Evolutionary conservation across 768 basidiomycete genomes (phyloP).

Genomic region (Tremella yokohamensis): DNA sequence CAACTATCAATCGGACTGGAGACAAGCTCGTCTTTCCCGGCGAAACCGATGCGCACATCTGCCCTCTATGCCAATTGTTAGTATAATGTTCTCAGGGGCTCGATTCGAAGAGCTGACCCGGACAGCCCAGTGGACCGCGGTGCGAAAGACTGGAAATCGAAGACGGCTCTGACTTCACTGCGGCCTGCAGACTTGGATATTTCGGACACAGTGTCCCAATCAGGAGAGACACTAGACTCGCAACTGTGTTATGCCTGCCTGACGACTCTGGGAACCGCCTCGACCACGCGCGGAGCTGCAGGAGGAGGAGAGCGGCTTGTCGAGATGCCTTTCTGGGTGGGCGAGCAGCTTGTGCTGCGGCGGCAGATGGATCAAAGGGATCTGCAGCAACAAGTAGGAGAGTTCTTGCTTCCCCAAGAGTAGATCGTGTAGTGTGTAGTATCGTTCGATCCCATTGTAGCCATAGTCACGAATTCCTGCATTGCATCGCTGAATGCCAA

Average conservation of each 20-base stretch:
- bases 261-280: slow-evolving; percentile 31
- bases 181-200: background rate
- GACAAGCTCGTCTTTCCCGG: slow-evolving; percentile 48
- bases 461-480: too few species aligned
- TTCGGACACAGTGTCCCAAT: background rate
- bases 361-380: too few species aligned
- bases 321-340: background rate
- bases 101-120: slow-evolving; percentile 7
- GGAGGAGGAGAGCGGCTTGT: background rate
- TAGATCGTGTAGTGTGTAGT: too few species aligned
- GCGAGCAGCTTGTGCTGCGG: too few species aligned
- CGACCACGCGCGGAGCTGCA: background rate
- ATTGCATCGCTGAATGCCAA: too few species aligned
- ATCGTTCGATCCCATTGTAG: too few species aligned
- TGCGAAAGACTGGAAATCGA: slow-evolving; percentile 46
- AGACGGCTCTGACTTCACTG: slow-evolving; percentile 39
- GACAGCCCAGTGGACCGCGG: slow-evolving; percentile 44
- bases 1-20: slow-evolving; percentile 48
- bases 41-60: slow-evolving; percentile 8
- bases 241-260: slow-evolving; percentile 47
- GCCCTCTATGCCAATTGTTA: slow-evolving; percentile 44
- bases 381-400: too few species aligned
- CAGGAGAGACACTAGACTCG: background rate
- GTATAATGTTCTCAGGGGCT: slow-evolving; percentile 8
- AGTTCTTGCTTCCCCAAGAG: too few species aligned